Conservation (phyloP, 2,329 filamentous ascomycete genomes). For the Fusarium sp. region DNA sequence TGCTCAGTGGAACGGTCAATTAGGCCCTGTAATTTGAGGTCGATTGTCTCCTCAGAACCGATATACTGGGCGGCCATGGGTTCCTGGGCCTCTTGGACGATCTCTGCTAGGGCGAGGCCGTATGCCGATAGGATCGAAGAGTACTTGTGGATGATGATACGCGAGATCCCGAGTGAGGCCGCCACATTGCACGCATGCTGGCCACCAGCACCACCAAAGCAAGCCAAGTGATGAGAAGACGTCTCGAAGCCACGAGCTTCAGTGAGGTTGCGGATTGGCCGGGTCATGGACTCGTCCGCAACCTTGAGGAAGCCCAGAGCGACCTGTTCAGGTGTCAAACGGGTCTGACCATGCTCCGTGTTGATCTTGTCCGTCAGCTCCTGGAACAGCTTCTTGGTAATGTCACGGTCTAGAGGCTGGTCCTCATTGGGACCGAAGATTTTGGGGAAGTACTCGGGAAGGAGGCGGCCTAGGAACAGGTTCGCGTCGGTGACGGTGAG, state of each 20-base stretch:
- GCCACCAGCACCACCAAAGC: slow-evolving; percentile 34
- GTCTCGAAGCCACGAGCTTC: slow-evolving; percentile 50
- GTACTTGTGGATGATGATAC: neutral
- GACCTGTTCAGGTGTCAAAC: slow-evolving; percentile 49
- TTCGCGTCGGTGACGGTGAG: slow-evolving; percentile 80
- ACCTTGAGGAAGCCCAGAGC: slow-evolving; percentile 51
- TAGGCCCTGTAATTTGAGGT: neutral
- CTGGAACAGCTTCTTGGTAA: slow-evolving; percentile 52
- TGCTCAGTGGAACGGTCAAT: neutral
- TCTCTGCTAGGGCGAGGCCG: neutral
- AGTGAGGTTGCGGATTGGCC: slow-evolving; percentile 49
- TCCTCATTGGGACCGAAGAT: slow-evolving; percentile 78
- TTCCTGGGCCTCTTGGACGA: slow-evolving; percentile 18
- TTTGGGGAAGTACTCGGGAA: slow-evolving; percentile 75
- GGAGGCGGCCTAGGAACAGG: slow-evolving; percentile 69
- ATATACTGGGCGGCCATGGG: neutral
- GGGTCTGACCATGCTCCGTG: slow-evolving; percentile 35
- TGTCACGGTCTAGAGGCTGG: slow-evolving; percentile 57
- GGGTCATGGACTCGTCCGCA: slow-evolving; percentile 50
- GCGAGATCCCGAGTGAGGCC: neutral
- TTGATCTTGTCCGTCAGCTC: slow-evolving; percentile 57
- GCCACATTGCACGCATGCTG: neutral
- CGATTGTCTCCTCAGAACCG: neutral
- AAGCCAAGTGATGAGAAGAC: slow-evolving; percentile 49
- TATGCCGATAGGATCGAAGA: neutral